Evolutionary conservation across 2,329 filamentous ascomycete genomes (phyloP).

Genomic region (Phoma herbarum): DNA sequence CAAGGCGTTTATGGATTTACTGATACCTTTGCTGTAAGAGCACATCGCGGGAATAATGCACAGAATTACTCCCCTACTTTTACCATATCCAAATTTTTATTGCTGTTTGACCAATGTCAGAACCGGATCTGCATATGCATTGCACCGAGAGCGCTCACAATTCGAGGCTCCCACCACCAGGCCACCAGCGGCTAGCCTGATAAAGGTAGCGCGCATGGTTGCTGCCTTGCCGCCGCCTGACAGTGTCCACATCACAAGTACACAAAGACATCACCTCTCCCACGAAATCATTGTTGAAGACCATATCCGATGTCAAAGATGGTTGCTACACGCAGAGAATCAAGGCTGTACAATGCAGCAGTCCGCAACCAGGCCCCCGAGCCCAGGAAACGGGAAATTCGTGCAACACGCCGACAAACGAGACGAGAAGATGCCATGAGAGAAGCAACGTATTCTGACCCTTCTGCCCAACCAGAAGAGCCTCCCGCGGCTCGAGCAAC

Average conservation of each 20-base stretch:
- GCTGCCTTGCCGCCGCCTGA: background rate
- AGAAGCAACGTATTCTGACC: background rate
- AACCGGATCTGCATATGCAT: background rate
- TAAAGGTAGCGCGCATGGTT: background rate
- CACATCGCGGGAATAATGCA: background rate
- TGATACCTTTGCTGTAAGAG: background rate
- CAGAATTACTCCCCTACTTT: background rate
- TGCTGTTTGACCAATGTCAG: background rate
- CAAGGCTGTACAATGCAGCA: background rate
- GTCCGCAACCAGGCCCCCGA: background rate
- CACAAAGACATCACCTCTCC: background rate
- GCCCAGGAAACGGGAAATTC: background rate
- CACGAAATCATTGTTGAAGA: background rate
- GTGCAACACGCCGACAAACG: background rate
- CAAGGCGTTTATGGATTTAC: background rate
- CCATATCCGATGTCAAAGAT: background rate
- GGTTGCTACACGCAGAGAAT: background rate
- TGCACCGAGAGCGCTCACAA: background rate
- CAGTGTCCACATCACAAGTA: background rate
- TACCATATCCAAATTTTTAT: background rate
- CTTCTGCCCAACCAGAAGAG: background rate
- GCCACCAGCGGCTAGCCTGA: background rate
- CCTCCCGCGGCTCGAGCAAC: background rate
- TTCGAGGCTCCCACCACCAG: background rate
- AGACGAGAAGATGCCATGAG: background rate